Conservation (phyloP, 805 yeast species). For the Cyberlindnera saturnus region DNA sequence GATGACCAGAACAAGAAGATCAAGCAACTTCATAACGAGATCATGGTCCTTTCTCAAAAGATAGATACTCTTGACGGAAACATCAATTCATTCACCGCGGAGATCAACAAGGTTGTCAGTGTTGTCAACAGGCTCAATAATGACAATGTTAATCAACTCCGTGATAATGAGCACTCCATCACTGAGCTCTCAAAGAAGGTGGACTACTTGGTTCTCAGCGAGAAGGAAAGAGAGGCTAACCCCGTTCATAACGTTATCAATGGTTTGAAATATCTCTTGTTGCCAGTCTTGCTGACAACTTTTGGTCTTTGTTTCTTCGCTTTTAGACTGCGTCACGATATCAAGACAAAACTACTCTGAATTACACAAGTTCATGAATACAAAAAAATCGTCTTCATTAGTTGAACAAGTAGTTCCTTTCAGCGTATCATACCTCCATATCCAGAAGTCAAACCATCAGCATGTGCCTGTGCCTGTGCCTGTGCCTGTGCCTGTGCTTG, state of each 20-base stretch:
- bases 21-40: conserved; percentile 4
- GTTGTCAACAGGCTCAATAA: conserved; percentile 15
- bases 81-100: not conserved
- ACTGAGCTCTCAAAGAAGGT: conserved; percentile 14
- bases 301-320: conserved; percentile 39
- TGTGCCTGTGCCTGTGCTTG: too few relatives aligned
- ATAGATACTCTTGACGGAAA: not conserved
- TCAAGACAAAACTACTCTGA: conserved; percentile 52
- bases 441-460: too few relatives aligned
- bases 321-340: conserved; percentile 52
- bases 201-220: conserved; percentile 18
- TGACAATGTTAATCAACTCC: conserved; percentile 19
- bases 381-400: not conserved
- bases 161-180: conserved; percentile 19
- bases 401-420: too few relatives aligned
- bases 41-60: conserved; percentile 1
- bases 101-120: conserved; percentile 3
- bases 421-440: too few relatives aligned
- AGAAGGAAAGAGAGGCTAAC: conserved; percentile 19
- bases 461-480: too few relatives aligned
- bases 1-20: conserved; percentile 16
- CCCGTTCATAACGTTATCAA: conserved; percentile 20
- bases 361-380: not conserved
- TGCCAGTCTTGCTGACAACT: conserved; percentile 20
- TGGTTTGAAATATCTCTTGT: conserved; percentile 22